These are phyloP conservation scores for Neopestalotiopsis sp. DNA, from an alignment of 2,329 filamentous ascomycete species.

Conservation along the genomic window DNA sequence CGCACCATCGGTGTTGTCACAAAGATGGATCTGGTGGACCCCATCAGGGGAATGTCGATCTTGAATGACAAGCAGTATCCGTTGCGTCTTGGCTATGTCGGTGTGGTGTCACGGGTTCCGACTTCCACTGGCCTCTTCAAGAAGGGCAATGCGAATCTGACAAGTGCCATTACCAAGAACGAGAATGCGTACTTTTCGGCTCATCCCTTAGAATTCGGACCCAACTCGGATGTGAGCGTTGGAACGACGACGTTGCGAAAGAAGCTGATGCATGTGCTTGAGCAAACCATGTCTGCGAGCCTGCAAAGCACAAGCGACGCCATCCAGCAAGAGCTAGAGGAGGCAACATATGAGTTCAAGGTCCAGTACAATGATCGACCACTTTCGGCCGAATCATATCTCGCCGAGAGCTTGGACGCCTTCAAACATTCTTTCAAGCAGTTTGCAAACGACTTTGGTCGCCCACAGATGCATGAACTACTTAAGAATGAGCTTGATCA, in stretches of 20 bases:
- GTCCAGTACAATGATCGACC: constrained; percentile 98
- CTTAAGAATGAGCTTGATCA: constrained; percentile 94
- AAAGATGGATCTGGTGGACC: constrained; percentile 97
- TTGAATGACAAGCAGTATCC: constrained; percentile 92
- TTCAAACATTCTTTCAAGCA: constrained; percentile 99
- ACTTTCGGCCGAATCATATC: constrained; percentile 92
- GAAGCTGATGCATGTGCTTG: constrained; percentile 95
- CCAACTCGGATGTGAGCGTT: constrained; percentile 73
- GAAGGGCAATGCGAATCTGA: constrained; percentile 79
- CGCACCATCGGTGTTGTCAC: constrained; percentile 98
- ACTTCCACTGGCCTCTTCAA: constrained; percentile 76
- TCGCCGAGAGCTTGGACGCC: constrained; percentile 91
- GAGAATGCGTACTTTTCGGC: constrained; percentile 86
- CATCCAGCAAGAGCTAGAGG: constrained; percentile 92
- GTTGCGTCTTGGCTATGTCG: constrained; percentile 92
- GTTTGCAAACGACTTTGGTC: constrained; percentile 87
- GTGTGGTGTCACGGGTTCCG: constrained; percentile 87
- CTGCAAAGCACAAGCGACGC: constrained; percentile 88
- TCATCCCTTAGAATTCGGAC: constrained; percentile 81
- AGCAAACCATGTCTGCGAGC: constrained; percentile 95
- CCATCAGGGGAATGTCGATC: constrained; percentile 77
- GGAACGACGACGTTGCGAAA: constrained; percentile 88
- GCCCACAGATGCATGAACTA: constrained; percentile 85
- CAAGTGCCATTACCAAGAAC: constrained; percentile 82
- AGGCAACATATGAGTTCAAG: constrained; percentile 98